Percentiles rank a stretch among this genome's conserved stretches.
Conservation (phyloP, 78 protist genomes). For the Tieghemostelium lacteum region DNA sequence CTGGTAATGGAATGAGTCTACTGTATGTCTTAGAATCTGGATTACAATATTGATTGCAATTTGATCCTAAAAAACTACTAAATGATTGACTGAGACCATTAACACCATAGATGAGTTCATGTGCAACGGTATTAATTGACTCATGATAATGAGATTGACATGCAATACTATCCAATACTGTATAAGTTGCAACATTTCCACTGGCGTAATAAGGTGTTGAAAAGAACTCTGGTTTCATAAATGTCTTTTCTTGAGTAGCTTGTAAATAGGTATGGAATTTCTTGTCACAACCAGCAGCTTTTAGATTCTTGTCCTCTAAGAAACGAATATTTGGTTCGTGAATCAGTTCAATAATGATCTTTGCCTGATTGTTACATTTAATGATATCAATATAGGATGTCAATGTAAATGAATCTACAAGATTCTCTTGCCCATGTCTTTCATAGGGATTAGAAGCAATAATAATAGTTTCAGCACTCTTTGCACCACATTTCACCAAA, state of each 20-base stretch:
- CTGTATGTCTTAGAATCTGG: constrained; percentile 45
- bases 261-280: constrained; percentile 58
- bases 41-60: not conserved
- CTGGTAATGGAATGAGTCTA: constrained; percentile 17
- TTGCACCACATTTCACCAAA: constrained; percentile 53
- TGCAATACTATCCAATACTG: constrained; percentile 27
- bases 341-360: constrained; percentile 31
- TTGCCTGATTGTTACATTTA: constrained; percentile 17
- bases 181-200: constrained; percentile 36
- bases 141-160: constrained; percentile 54
- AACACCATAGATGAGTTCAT: constrained; percentile 57
- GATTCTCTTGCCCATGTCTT: not conserved
- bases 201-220: constrained; percentile 43
- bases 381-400: constrained; percentile 50
- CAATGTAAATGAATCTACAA: constrained; percentile 45
- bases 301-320: constrained; percentile 22
- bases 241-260: constrained; percentile 47
- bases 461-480: constrained; percentile 57
- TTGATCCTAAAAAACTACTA: constrained; percentile 1
- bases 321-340: constrained; percentile 77
- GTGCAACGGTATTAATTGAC: constrained; percentile 28
- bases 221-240: constrained; percentile 67
- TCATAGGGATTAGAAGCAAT: constrained; percentile 47
- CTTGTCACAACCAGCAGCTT: constrained; percentile 5
- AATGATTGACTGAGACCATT: constrained; percentile 34